phyloP scores from a whole-genome alignment of 495 filamentous ascomycete genomes.

The Hypoxylon cercidicola region DNA sequence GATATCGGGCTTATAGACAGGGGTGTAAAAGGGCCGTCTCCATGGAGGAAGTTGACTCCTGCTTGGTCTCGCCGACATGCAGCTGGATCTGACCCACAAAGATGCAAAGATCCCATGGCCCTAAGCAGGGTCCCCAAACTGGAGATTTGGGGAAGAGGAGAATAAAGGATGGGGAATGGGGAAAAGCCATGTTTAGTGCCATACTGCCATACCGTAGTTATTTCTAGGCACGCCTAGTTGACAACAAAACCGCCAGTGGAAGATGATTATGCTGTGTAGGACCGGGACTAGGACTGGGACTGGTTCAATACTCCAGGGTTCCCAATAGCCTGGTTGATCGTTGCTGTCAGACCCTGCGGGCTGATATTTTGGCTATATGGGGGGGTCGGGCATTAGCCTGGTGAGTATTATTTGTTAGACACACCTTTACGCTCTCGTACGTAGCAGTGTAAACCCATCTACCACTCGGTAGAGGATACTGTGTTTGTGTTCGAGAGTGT shows the following conservation, averaged over 20 bases:
- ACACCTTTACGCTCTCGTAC: slow-evolving; percentile 10
- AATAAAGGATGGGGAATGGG: slow-evolving; percentile 15
- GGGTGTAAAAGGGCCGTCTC: slow-evolving; percentile 49
- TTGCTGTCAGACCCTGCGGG: neutral
- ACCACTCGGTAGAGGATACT: slow-evolving; percentile 23
- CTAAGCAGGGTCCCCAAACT: slow-evolving; percentile 31
- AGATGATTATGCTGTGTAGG: too few species aligned
- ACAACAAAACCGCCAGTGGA: neutral
- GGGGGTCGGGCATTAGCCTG: neutral
- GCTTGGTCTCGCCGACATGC: slow-evolving; percentile 45
- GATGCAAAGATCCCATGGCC: slow-evolving; percentile 35
- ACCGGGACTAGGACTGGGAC: too few species aligned
- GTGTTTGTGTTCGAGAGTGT: slow-evolving; percentile 11
- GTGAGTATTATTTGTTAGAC: slow-evolving; percentile 9
- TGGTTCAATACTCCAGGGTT: neutral
- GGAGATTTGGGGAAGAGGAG: slow-evolving; percentile 41
- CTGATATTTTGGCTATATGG: slow-evolving; percentile 1
- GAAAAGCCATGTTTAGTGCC: slow-evolving; percentile 7
- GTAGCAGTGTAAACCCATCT: slow-evolving; percentile 8
- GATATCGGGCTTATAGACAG: slow-evolving; percentile 40
- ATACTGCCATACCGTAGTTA: neutral
- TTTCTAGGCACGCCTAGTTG: slow-evolving; percentile 5
- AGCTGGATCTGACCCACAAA: slow-evolving; percentile 37
- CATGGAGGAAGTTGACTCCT: slow-evolving; percentile 39
- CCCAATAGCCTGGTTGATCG: neutral